Evolutionary conservation across 495 filamentous ascomycete species (phyloP).

Genomic region (Hypoxylon subgilvum): DNA sequence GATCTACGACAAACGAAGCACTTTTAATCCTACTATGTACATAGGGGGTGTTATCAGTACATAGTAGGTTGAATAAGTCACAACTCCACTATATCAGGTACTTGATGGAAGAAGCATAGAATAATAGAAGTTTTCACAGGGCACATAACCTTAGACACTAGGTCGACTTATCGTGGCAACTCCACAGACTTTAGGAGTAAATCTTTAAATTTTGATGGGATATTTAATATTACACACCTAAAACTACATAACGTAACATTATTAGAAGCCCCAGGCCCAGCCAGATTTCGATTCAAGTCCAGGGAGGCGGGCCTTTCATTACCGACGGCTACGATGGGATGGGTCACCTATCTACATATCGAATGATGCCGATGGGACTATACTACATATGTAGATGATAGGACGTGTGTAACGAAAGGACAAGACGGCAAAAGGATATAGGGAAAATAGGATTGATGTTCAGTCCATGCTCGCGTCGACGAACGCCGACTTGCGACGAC

Average conservation of each 20-base stretch:
- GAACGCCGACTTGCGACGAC: conserved; percentile 7
- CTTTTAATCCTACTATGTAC: too few species aligned
- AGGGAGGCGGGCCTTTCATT: conserved; percentile 31
- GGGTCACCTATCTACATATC: conserved; percentile 24
- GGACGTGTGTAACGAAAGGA: too few species aligned
- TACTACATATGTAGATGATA: too few species aligned
- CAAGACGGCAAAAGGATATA: conserved; percentile 2
- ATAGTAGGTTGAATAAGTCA: too few species aligned
- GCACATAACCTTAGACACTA: too few species aligned
- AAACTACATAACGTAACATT: too few species aligned
- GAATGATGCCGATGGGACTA: conserved; percentile 33
- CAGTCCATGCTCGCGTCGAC: conserved; percentile 14
- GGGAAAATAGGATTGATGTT: conserved; percentile 15
- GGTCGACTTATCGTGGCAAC: conserved; percentile 34
- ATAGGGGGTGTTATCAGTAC: too few species aligned
- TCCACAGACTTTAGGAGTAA: conserved; percentile 30
- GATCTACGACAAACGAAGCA: too few species aligned
- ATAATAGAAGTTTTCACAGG: conserved; percentile 28
- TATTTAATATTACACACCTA: too few species aligned
- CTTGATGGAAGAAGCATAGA: conserved; percentile 34
- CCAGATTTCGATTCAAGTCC: conserved; percentile 30
- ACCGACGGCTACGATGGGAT: too few species aligned
- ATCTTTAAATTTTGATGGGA: conserved; percentile 28
- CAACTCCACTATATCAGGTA: conserved; percentile 28
- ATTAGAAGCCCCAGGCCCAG: too few species aligned